Conservation (phyloP, 2,329 filamentous ascomycete species). For the Diaporthe sp. region DNA sequence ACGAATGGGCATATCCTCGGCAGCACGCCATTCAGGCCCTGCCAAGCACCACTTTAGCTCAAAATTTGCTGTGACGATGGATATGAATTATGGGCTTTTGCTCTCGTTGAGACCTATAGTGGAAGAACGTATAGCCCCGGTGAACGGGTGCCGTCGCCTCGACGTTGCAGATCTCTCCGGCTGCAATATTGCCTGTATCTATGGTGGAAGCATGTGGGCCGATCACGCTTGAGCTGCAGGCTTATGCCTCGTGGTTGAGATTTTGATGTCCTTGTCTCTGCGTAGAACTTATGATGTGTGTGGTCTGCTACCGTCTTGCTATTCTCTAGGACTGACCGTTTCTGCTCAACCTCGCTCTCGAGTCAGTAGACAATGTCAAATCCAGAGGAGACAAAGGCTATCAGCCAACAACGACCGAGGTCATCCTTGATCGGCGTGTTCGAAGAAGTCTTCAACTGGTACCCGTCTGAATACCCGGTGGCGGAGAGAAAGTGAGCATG, state of each 20-base stretch:
- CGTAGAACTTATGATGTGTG: too few species aligned
- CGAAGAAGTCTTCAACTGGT: constrained; percentile 54
- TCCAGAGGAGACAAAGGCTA: not conserved
- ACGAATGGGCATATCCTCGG: not conserved
- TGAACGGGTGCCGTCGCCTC: too few species aligned
- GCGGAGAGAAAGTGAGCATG: constrained; percentile 49
- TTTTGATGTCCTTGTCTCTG: not conserved
- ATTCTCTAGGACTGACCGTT: not conserved
- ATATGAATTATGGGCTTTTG: not conserved
- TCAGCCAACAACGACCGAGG: constrained; percentile 24
- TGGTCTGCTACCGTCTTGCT: not conserved
- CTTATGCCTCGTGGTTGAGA: not conserved
- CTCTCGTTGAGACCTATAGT: too few species aligned
- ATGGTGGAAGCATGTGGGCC: constrained; percentile 37
- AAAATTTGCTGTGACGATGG: not conserved
- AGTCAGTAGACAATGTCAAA: not conserved
- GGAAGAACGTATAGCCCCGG: not conserved
- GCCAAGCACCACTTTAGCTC: constrained; percentile 40
- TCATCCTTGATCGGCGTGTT: constrained; percentile 44
- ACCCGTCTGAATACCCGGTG: constrained; percentile 49
- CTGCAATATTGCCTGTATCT: constrained; percentile 3
- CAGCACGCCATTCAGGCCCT: constrained; percentile 37
- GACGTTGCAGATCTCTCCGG: not conserved
- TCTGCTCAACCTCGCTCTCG: not conserved
- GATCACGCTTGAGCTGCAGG: constrained; percentile 14